Percentiles rank a stretch among this genome's conserved stretches.
phyloP scores from a whole-genome alignment of 208 protist genomes.

The Acanthamoeba sp. region DNA sequence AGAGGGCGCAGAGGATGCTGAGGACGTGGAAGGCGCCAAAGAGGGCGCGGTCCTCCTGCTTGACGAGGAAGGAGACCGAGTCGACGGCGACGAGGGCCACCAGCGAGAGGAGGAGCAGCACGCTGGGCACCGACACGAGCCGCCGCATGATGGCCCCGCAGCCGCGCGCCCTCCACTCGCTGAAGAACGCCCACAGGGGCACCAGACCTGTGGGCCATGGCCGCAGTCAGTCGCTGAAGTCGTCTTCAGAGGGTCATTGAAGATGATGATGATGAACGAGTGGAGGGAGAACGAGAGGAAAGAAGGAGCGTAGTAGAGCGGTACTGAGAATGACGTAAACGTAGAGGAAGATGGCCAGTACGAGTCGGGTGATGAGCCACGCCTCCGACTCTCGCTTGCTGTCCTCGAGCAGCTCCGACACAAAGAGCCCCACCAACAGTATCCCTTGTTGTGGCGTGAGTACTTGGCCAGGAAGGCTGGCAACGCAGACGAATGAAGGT shows the following conservation, averaged over 20 bases:
- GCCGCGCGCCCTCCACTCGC: neutral
- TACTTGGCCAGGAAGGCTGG: neutral
- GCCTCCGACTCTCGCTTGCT: neutral
- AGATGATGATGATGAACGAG: neutral
- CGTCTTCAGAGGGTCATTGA: too few species aligned
- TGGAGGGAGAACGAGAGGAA: neutral
- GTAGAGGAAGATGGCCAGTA: constrained; percentile 50
- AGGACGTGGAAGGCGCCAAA: constrained; percentile 57
- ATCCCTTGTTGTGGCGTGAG: neutral
- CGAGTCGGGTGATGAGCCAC: constrained; percentile 26
- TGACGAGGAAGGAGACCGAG: constrained; percentile 49
- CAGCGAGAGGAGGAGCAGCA: neutral
- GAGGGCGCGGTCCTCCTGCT: constrained; percentile 49
- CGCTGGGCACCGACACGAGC: neutral
- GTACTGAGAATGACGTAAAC: constrained; percentile 56
- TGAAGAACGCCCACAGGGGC: constrained; percentile 28
- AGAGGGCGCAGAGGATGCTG: constrained; percentile 22
- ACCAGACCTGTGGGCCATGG: neutral
- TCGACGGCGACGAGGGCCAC: constrained; percentile 32
- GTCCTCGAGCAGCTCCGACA: constrained; percentile 43
- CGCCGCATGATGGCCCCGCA: neutral
- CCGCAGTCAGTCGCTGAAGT: too few species aligned
- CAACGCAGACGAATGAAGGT: neutral
- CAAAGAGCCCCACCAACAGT: constrained; percentile 18
- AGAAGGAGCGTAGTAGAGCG: neutral